Conservation (phyloP, 192 early-diverging fungal species). For the Gamsiella multidivaricata region DNA sequence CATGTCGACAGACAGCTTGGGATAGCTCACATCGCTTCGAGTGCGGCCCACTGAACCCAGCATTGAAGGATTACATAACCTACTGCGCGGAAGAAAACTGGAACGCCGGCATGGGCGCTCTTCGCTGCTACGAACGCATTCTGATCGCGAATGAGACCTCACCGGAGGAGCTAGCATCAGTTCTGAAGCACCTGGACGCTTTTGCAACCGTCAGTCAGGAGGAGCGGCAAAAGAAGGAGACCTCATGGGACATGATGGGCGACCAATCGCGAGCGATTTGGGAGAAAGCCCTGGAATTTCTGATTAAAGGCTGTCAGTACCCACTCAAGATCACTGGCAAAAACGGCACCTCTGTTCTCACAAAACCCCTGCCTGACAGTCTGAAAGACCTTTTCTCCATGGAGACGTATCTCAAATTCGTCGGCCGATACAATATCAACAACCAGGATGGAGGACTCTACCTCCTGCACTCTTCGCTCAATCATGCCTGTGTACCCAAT, state of each 20-base stretch:
- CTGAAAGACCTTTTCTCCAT: slow-evolving; percentile 62
- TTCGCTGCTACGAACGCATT: slow-evolving; percentile 59
- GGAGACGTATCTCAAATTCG: slow-evolving; percentile 63
- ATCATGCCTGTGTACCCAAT: slow-evolving; percentile 68
- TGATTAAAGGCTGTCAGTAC: slow-evolving; percentile 58
- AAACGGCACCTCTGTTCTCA: slow-evolving; percentile 36
- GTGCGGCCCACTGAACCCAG: slow-evolving; percentile 57
- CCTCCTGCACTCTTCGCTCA: slow-evolving; percentile 67
- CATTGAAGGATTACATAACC: slow-evolving; percentile 55
- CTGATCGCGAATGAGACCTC: slow-evolving; percentile 60
- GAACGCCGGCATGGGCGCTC: slow-evolving; percentile 61
- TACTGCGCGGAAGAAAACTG: slow-evolving; percentile 56
- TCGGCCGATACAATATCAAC: slow-evolving; percentile 71
- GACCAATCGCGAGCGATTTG: slow-evolving; percentile 51
- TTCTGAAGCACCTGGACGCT: slow-evolving; percentile 60
- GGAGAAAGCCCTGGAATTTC: slow-evolving; percentile 52
- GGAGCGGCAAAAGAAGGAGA: slow-evolving; percentile 65
- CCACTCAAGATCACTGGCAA: slow-evolving; percentile 61
- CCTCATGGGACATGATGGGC: slow-evolving; percentile 67
- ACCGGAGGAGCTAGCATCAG: slow-evolving; percentile 53
- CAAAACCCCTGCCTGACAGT: slow-evolving; percentile 59
- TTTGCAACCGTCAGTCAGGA: slow-evolving; percentile 68
- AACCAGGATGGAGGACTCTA: slow-evolving; percentile 73
- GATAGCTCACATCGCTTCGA: slow-evolving; percentile 62
- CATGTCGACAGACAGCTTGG: slow-evolving; percentile 58